These are phyloP conservation scores for Penicillium sp. DNA, from an alignment of 2,329 filamentous ascomycete species.

Conservation along the genomic window DNA sequence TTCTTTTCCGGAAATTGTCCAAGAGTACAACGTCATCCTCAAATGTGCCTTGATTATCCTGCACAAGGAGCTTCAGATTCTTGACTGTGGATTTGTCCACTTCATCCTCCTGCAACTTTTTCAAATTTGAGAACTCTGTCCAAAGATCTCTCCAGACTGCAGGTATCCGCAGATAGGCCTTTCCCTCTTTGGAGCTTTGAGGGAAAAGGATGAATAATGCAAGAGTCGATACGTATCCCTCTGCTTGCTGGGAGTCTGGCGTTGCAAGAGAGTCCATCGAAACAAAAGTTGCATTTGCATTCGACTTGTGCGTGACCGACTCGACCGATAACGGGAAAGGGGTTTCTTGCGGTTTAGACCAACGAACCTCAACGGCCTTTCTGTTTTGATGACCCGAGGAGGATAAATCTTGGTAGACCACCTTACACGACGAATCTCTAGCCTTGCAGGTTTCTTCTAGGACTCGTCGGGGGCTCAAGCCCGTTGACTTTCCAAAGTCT, in stretches of 20 bases:
- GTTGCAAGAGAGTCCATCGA: conserved; percentile 76
- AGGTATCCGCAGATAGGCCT: conserved; percentile 75
- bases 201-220: conserved; percentile 81
- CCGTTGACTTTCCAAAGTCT: conserved; percentile 82
- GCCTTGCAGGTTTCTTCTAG: conserved; percentile 87
- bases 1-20: conserved; percentile 67
- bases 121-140: conserved; percentile 71
- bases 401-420: conserved; percentile 70
- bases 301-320: conserved; percentile 47
- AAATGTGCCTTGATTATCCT: conserved; percentile 46
- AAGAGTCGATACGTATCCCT: conserved; percentile 78
- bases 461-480: conserved; percentile 71
- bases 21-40: conserved; percentile 76
- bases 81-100: conserved; percentile 69
- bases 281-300: conserved; percentile 56
- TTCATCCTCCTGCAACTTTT: conserved; percentile 69
- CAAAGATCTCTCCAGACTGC: conserved; percentile 82
- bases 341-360: conserved; percentile 71
- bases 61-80: conserved; percentile 54
- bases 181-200: conserved; percentile 79
- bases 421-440: conserved; percentile 61
- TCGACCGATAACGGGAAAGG: conserved; percentile 46
- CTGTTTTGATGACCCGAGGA: conserved; percentile 73
- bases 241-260: conserved; percentile 76
- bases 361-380: conserved; percentile 71